Base-by-base conservation (phyloP, 2,329 filamentous ascomycete species). In the Tolypocladium sp. region DNA sequence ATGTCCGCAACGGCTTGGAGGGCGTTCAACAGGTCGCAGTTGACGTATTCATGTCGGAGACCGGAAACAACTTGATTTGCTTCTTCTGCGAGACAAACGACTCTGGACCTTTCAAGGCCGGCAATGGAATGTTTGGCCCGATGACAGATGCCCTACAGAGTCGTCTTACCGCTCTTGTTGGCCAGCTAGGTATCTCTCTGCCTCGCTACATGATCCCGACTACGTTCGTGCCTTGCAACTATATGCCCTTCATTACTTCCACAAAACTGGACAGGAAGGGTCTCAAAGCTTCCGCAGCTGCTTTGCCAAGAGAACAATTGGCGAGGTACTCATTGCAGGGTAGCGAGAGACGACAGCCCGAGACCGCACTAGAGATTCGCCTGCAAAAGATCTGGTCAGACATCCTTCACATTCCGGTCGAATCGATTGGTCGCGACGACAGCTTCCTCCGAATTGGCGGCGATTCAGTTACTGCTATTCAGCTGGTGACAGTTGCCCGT, bases 381-480 rank as follows among this genome's bases (percentile, higher is more conserved):
- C 55, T 65, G 3, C 63, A 64, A 25, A 27, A 58, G 15, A 44
- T 64, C 10, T 66, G 64, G 64, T 55, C 60, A 30, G 49, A 59
- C 1, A 57, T 64, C 8, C 60, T 66, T 3, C 41, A 56, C 12
- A 49, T 64, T n/a, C 20, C 57, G 2, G 20, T 54, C 15, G 49
- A 59, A n/a, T 46, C 42, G 15, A 64, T 66, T 52, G 58, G 59
- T 37, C 58, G 57, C 1, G 56, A 65, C 38, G 58, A 61, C n/a
- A 61, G 57, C 52, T 67, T 67, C 53, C 27, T 67, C 13, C 40
- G 58, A 9, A 57, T 67, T 38, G 65, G 65, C 20, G 65, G 65
- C 4, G 64, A 67, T 40, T 67, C 65, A 6, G 63, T 67, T 13
- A 60, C 59, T 2, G 64, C 65, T 17, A 66, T 67, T 49, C 57